Evolutionary conservation across 1,139 yeast genomes (phyloP).

Genomic region (Debaryomyces sp.): DNA sequence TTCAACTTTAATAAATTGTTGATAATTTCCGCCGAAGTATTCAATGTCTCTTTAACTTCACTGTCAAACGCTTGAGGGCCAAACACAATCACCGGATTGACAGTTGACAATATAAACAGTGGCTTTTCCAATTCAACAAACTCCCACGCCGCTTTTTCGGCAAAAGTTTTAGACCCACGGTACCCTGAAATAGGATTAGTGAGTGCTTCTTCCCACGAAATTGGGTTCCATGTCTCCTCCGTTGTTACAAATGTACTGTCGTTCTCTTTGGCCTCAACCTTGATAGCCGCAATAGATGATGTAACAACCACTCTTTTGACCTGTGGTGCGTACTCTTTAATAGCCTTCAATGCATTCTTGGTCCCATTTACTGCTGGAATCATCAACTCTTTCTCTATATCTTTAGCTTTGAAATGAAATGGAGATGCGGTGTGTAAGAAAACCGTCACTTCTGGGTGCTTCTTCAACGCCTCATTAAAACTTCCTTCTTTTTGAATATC

Average conservation of each 20-base stretch:
- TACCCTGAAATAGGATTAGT: conserved; percentile 27
- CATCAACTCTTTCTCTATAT: conserved; percentile 32
- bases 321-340: conserved; percentile 28
- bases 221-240: conserved; percentile 23
- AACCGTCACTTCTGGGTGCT: conserved; percentile 50
- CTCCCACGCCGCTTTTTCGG: conserved; percentile 55
- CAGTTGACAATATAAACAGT: conserved; percentile 41
- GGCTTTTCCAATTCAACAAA: conserved; percentile 42
- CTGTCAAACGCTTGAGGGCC: conserved; percentile 45
- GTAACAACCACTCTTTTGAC: conserved; percentile 29
- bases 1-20: conserved; percentile 18
- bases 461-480: conserved; percentile 51
- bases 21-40: conserved; percentile 21
- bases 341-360: conserved; percentile 29
- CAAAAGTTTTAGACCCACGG: conserved; percentile 35
- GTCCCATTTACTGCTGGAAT: conserved; percentile 39
- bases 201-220: conserved; percentile 22
- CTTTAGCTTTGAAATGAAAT: conserved; percentile 26
- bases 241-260: conserved; percentile 25
- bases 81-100: conserved; percentile 51
- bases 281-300: conserved; percentile 29
- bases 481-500: conserved; percentile 53
- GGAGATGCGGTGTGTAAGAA: conserved; percentile 55
- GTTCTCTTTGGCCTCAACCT: conserved; percentile 18
- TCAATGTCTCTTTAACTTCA: conserved; percentile 22